Evolutionary conservation across 2,329 filamentous ascomycete genomes (phyloP).

Genomic region (Aspergillus carbonarius): DNA sequence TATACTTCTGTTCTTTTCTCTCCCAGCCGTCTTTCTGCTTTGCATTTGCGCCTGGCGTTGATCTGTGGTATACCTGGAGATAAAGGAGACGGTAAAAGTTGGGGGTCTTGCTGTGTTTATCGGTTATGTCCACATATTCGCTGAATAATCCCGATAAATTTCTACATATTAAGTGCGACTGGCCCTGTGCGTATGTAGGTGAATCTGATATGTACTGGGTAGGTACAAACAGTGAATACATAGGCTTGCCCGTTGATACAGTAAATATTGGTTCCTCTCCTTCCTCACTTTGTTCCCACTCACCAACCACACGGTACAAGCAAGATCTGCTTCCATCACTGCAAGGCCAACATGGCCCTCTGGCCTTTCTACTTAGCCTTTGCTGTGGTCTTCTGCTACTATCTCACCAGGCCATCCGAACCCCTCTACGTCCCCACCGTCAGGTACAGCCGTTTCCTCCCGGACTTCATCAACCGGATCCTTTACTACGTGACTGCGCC

Average conservation of each 20-base stretch:
- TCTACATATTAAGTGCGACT: background rate
- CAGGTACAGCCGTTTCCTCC: conserved; percentile 20
- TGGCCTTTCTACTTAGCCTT: background rate
- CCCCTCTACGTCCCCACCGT: conserved; percentile 23
- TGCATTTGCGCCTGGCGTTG: conserved; percentile 34
- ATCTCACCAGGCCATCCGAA: background rate
- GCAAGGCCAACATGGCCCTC: background rate
- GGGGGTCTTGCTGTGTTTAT: conserved; percentile 14
- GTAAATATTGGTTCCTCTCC: too few relatives aligned
- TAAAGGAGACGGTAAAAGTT: conserved; percentile 23
- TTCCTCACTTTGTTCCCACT: background rate
- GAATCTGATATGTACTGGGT: too few relatives aligned
- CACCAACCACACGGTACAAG: background rate
- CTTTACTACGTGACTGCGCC: conserved; percentile 25
- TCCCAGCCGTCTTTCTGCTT: conserved; percentile 18
- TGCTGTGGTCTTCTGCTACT: background rate
- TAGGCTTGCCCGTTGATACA: too few relatives aligned
- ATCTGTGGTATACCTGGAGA: conserved; percentile 27
- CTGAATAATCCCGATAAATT: background rate
- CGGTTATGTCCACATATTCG: conserved; percentile 3
- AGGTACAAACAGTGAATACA: too few relatives aligned
- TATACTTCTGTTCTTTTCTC: conserved; percentile 12
- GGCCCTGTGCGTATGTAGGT: too few relatives aligned
- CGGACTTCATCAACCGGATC: conserved; percentile 26
- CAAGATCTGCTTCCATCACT: background rate